These are phyloP conservation scores for Syncephalastrum sp. DNA, from an alignment of 371 early-diverging fungal genomes.

Conservation along the genomic window DNA sequence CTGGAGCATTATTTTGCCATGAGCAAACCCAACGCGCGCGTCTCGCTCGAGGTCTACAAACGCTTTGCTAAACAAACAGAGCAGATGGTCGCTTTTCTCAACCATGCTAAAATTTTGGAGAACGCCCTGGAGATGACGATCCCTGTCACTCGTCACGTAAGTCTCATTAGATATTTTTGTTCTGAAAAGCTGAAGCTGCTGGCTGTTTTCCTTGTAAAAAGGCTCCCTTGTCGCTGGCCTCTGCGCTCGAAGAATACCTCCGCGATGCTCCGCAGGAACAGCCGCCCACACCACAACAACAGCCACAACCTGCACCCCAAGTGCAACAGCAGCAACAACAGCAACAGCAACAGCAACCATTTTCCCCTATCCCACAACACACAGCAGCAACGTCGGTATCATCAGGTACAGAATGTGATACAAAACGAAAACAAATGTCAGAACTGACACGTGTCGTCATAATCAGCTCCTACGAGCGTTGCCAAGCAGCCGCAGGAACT, in stretches of 20 bases:
- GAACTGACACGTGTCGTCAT: neutral
- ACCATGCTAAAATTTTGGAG: slow-evolving; percentile 72
- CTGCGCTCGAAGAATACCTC: slow-evolving; percentile 84
- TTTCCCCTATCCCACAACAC: neutral
- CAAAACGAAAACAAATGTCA: neutral
- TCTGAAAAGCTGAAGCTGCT: neutral
- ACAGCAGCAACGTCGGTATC: slow-evolving; percentile 1
- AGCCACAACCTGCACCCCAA: neutral
- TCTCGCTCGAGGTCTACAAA: slow-evolving; percentile 83
- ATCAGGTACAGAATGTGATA: neutral
- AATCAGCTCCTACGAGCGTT: neutral
- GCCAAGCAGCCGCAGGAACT: slow-evolving; percentile 48
- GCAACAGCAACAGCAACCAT: neutral
- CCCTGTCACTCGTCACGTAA: slow-evolving; percentile 82
- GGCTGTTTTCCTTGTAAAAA: slow-evolving; percentile 16
- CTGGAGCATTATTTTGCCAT: slow-evolving; percentile 89
- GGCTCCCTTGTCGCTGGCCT: slow-evolving; percentile 84
- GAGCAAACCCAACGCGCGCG: slow-evolving; percentile 70
- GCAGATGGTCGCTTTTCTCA: slow-evolving; percentile 75
- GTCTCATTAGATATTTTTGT: neutral
- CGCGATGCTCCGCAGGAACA: slow-evolving; percentile 67
- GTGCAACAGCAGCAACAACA: neutral
- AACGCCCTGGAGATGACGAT: slow-evolving; percentile 73
- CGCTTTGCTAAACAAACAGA: slow-evolving; percentile 82
- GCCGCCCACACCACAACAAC: slow-evolving; percentile 33